Evolutionary conservation across 2,329 filamentous ascomycete genomes (phyloP).

Genomic region (Sclerotinia spermophila): DNA sequence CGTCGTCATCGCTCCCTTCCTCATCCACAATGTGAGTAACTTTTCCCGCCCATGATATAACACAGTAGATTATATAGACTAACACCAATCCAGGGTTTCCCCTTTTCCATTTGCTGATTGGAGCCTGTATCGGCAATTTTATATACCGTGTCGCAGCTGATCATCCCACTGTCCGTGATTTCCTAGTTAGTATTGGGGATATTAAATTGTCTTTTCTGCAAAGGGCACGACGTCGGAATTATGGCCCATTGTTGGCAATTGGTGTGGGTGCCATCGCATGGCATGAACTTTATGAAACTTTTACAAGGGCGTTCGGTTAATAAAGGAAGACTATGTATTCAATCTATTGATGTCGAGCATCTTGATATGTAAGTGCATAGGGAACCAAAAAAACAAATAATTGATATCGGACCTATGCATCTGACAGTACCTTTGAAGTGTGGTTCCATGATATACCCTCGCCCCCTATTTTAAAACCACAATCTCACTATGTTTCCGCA

Average conservation of each 20-base stretch:
- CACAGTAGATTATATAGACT: neutral
- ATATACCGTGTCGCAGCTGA: neutral
- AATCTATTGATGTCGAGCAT: neutral
- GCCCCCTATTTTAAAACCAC: neutral
- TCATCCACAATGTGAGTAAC: constrained; percentile 7
- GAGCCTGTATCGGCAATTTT: neutral
- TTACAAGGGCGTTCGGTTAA: neutral
- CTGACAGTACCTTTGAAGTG: neutral
- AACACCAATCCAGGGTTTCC: neutral
- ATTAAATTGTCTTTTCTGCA: neutral
- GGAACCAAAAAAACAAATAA: neutral
- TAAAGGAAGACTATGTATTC: neutral
- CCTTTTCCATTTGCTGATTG: constrained; percentile 3
- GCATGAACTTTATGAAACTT: neutral
- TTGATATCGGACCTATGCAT: neutral
- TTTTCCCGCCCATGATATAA: neutral
- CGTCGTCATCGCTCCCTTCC: neutral
- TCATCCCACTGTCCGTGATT: neutral
- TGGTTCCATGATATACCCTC: neutral
- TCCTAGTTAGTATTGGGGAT: neutral
- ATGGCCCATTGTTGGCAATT: neutral
- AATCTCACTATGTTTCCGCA: neutral
- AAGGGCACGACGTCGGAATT: no score
- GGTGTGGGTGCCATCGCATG: neutral
- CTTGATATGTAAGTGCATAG: no score